Percentiles rank a stretch among this genome's conserved stretches.
Conservation (phyloP, 768 basidiomycete species). For the Boletales sp. region DNA sequence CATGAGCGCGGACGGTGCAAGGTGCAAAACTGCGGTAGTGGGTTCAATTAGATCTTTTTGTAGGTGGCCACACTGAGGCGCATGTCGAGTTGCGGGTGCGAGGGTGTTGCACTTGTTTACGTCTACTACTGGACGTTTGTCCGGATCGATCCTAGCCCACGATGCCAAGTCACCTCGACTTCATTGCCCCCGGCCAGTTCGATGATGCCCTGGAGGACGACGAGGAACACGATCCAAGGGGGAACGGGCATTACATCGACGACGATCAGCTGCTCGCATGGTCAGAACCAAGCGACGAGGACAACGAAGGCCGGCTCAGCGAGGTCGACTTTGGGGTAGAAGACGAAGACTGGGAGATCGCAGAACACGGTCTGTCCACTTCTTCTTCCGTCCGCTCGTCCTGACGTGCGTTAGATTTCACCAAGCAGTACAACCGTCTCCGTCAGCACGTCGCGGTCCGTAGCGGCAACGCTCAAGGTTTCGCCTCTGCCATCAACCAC, state of each 20-base stretch:
- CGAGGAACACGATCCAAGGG: constrained; percentile 14
- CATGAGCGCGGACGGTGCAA: background rate
- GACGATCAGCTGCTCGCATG: constrained; percentile 29
- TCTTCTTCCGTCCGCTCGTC: background rate
- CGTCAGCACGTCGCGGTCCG: constrained; percentile 87
- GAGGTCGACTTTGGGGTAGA: constrained; percentile 63
- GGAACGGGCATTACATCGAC: constrained; percentile 44
- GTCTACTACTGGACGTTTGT: constrained; percentile 1
- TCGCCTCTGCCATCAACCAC: constrained; percentile 48
- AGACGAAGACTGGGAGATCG: constrained; percentile 87
- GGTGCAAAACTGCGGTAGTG: background rate
- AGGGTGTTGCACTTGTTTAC: constrained; percentile 22
- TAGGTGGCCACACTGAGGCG: background rate
- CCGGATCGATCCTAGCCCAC: constrained; percentile 2
- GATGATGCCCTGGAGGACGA: constrained; percentile 50
- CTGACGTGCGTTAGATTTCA: constrained; percentile 68
- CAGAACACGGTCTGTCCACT: constrained; percentile 63
- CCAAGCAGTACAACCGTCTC: constrained; percentile 96
- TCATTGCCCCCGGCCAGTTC: constrained; percentile 51
- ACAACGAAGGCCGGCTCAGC: constrained; percentile 28
- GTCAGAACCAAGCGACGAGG: constrained; percentile 21
- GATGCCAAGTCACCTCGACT: constrained; percentile 11
- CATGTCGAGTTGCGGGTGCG: background rate
- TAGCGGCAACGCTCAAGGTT: constrained; percentile 63
- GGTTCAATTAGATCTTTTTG: constrained; percentile 4